These are phyloP conservation scores for Aspergillus affinis DNA, from an alignment of 495 filamentous ascomycete genomes.

Conservation along the genomic window DNA sequence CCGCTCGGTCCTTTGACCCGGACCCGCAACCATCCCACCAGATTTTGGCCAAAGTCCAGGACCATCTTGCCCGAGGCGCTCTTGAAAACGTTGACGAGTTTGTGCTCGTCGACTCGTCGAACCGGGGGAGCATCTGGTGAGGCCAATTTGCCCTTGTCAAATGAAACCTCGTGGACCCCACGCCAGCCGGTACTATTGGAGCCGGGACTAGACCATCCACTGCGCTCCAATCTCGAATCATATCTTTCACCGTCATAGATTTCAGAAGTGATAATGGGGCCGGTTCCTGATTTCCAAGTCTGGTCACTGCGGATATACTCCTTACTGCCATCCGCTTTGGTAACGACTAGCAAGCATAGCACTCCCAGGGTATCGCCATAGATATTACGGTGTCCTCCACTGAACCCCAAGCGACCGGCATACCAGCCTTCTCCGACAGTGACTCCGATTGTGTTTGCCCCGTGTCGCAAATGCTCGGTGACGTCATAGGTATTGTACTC, in stretches of 20 bases:
- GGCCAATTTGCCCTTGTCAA: slow-evolving; percentile 27
- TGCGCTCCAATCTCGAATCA: slow-evolving; percentile 30
- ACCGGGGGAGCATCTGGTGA: slow-evolving; percentile 43
- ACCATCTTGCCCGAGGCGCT: slow-evolving; percentile 38
- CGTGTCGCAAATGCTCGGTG: slow-evolving; percentile 28
- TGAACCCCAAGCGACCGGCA: slow-evolving; percentile 41
- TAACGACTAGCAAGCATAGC: slow-evolving; percentile 39
- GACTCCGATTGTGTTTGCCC: slow-evolving; percentile 43
- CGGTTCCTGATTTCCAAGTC: slow-evolving; percentile 12
- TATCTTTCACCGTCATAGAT: slow-evolving; percentile 54
- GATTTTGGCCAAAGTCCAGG: slow-evolving; percentile 19
- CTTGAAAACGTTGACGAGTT: slow-evolving; percentile 36
- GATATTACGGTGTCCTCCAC: slow-evolving; percentile 23
- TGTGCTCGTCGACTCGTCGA: slow-evolving; percentile 31
- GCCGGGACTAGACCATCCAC: slow-evolving; percentile 10
- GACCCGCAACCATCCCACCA: slow-evolving; percentile 13
- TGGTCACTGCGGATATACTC: slow-evolving; percentile 30
- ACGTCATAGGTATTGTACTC: slow-evolving; percentile 54
- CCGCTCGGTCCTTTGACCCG: slow-evolving; percentile 10
- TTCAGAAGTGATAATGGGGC: slow-evolving; percentile 40
- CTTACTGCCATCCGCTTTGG: slow-evolving; percentile 40
- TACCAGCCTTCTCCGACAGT: slow-evolving; percentile 55
- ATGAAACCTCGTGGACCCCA: slow-evolving; percentile 22
- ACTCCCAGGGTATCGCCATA: slow-evolving; percentile 46
- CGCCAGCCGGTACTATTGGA: slow-evolving; percentile 13